phyloP scores from a whole-genome alignment of 2,329 filamentous ascomycete genomes.

The Nemania bipapillata region DNA sequence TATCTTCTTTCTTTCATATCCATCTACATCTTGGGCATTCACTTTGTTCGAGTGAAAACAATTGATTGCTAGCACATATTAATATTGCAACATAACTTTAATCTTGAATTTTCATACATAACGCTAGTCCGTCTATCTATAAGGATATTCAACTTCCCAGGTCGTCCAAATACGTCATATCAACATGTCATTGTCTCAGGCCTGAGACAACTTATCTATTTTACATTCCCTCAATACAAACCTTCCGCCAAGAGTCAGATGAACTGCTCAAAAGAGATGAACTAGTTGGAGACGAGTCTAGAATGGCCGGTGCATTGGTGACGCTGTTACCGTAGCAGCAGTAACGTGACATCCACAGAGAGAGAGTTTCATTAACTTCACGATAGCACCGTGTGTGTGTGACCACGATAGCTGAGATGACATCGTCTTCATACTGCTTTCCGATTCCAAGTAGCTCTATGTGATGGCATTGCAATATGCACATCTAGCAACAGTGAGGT shows the following conservation, averaged over 20 bases:
- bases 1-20: not conserved
- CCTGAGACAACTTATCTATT: not conserved
- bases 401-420: slow-evolving; percentile 4
- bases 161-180: too few species aligned
- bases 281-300: not conserved
- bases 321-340: slow-evolving; percentile 6
- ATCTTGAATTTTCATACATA: not conserved
- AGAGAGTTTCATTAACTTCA: not conserved
- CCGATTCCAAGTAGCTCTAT: slow-evolving; percentile 14
- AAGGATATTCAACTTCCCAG: too few species aligned
- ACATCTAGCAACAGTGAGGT: not conserved
- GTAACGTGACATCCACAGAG: slow-evolving; percentile 39
- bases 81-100: too few species aligned
- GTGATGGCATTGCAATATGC: slow-evolving; percentile 4
- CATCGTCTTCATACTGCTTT: slow-evolving; percentile 18
- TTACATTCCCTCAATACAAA: not conserved
- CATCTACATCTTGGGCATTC: not conserved
- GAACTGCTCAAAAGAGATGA: slow-evolving; percentile 9
- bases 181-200: too few species aligned
- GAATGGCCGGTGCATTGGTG: not conserved
- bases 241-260: not conserved
- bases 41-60: not conserved
- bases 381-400: not conserved
- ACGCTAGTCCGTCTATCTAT: not conserved
- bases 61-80: not conserved